Evolutionary conservation across 352 stramenopile species (phyloP).

Genomic region (Aphanomyces stellatus): DNA sequence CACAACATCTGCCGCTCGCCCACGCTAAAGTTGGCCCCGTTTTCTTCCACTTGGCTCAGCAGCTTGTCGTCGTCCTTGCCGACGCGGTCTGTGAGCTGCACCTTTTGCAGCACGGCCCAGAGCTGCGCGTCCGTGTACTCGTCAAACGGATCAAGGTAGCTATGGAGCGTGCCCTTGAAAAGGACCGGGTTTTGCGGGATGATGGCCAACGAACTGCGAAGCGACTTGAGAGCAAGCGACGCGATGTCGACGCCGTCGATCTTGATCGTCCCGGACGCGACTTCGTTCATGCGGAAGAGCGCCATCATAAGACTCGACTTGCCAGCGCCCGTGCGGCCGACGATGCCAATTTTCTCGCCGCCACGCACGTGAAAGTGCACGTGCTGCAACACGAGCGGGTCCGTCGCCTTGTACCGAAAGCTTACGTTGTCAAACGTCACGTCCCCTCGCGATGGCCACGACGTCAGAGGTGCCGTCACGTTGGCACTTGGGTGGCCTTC

Average conservation of each 20-base stretch:
- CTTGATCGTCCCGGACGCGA: constrained; percentile 36
- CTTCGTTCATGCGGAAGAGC: constrained; percentile 33
- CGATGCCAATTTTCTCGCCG: constrained; percentile 20
- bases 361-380: constrained; percentile 8
- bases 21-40: constrained; percentile 76
- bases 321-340: constrained; percentile 21
- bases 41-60: constrained; percentile 51
- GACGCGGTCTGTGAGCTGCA: constrained; percentile 46
- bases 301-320: constrained; percentile 23
- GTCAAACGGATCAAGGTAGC: constrained; percentile 76
- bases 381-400: constrained; percentile 22
- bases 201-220: constrained; percentile 20
- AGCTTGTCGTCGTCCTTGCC: constrained; percentile 47
- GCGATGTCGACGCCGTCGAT: constrained; percentile 24
- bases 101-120: constrained; percentile 40
- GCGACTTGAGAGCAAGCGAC: constrained; percentile 17
- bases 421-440: neutral
- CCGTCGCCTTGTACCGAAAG: neutral
- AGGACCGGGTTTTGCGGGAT: constrained; percentile 30
- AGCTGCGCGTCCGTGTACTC: constrained; percentile 56
- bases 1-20: constrained; percentile 87
- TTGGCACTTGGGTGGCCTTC: constrained; percentile 11
- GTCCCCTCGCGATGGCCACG: neutral
- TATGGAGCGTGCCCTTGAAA: constrained; percentile 71
- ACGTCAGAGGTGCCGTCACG: too few relatives aligned